These are phyloP conservation scores for Allium cepa DNA, from an alignment of 106 monocot genomes.

Conservation along the genomic window DNA sequence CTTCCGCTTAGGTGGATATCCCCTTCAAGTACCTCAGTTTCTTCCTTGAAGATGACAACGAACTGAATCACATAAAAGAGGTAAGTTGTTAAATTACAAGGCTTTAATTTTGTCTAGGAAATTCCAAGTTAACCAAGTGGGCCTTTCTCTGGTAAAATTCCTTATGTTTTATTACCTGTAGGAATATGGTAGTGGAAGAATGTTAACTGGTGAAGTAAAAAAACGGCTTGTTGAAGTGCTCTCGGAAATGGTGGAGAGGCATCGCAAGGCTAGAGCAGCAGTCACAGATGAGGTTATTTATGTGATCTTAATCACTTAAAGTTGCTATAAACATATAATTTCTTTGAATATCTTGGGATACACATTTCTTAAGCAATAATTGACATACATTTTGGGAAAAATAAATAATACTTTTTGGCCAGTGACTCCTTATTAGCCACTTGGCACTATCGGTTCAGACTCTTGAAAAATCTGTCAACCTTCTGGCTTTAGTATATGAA, in stretches of 20 bases:
- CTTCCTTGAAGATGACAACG: constrained; percentile 93
- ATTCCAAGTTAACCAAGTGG: neutral
- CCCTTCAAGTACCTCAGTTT: constrained; percentile 86
- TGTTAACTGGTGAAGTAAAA: constrained; percentile 93
- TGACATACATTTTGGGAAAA: too few species aligned
- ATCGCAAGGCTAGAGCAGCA: constrained; percentile 57
- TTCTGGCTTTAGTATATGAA: too few species aligned
- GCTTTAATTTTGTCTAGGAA: neutral
- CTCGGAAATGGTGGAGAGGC: constrained; percentile 76
- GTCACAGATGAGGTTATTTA: constrained; percentile 72
- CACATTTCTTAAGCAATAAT: too few species aligned
- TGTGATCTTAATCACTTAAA: too few species aligned
- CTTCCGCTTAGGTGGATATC: constrained; percentile 72
- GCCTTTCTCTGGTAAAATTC: neutral
- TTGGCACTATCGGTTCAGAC: too few species aligned
- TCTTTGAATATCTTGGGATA: too few species aligned
- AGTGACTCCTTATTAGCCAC: too few species aligned
- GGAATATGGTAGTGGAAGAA: constrained; percentile 80
- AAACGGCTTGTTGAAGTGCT: constrained; percentile 67
- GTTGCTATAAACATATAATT: too few species aligned
- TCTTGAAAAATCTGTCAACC: too few species aligned
- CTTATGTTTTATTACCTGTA: constrained; percentile 10
- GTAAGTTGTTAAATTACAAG: constrained; percentile 13
- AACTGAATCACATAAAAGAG: constrained; percentile 82
- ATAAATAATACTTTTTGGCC: too few species aligned